These are phyloP conservation scores for Backusella macrospora DNA, from an alignment of 192 early-diverging fungal species.

Conservation along the genomic window DNA sequence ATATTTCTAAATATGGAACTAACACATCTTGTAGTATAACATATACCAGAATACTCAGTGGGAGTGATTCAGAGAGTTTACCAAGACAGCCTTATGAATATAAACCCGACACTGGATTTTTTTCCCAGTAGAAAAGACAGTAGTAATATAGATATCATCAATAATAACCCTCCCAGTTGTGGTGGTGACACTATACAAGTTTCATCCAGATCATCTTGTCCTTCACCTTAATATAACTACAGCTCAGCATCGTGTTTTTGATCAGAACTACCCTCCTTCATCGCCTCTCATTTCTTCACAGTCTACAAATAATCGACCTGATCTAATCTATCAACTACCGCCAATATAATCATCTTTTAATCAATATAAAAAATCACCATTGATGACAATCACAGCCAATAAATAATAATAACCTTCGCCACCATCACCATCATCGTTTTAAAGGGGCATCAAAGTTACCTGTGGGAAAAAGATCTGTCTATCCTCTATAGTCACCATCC, in stretches of 20 bases:
- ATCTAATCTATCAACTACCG: neutral
- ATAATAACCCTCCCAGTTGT: neutral
- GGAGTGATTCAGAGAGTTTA: neutral
- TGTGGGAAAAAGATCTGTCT: neutral
- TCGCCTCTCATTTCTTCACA: neutral
- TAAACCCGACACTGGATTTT: constrained; percentile 1
- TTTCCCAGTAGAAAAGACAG: neutral
- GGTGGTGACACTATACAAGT: no score
- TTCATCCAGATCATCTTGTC: neutral
- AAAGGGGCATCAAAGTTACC: neutral
- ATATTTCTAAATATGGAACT: no score
- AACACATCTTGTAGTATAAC: neutral
- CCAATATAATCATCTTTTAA: neutral
- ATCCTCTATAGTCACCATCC: no score
- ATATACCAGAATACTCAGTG: neutral
- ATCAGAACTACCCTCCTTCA: neutral
- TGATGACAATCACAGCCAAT: neutral
- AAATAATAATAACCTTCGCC: neutral
- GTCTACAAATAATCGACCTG: no score
- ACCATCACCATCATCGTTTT: neutral
- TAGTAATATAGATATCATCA: neutral
- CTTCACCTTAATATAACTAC: neutral
- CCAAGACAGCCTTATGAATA: neutral
- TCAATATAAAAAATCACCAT: neutral
- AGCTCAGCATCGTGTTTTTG: neutral